These are phyloP conservation scores for Neonectria ditissima DNA, from an alignment of 2,329 filamentous ascomycete genomes.

Conservation along the genomic window DNA sequence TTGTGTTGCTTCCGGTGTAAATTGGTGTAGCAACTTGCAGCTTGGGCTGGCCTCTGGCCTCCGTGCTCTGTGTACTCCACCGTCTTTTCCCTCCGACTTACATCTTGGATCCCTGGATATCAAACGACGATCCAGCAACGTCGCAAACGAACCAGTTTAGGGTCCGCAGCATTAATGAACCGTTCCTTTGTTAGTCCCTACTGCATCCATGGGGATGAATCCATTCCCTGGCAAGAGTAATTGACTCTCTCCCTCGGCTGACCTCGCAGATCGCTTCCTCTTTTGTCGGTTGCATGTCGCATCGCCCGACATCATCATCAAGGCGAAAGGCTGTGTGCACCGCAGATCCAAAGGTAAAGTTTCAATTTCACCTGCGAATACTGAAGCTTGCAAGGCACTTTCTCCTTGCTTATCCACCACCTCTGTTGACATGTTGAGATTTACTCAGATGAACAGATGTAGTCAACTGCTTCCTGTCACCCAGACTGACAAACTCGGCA, in stretches of 20 bases:
- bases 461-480: slow-evolving; percentile 1
- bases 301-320: not conserved
- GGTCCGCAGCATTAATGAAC: slow-evolving; percentile 5
- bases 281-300: slow-evolving; percentile 4
- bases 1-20: too few relatives aligned
- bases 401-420: not conserved
- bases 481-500: not conserved
- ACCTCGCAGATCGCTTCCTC: slow-evolving; percentile 25
- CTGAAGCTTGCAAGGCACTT: not conserved
- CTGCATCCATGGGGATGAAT: not conserved
- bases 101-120: slow-evolving; percentile 23
- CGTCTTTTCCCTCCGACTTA: not conserved
- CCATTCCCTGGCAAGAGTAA: not conserved
- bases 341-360: not conserved
- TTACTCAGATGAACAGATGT: not conserved
- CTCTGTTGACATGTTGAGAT: not conserved
- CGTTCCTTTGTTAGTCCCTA: not conserved
- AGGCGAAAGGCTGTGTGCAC: not conserved
- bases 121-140: slow-evolving; percentile 8
- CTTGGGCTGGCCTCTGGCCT: not conserved
- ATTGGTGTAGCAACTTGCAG: not conserved
- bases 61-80: not conserved
- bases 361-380: slow-evolving; percentile 2
- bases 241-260: not conserved
- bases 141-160: not conserved